Evolutionary conservation across 352 stramenopile genomes (phyloP), one percentile per base, ranked within the genome.

Genomic region (Stephanocyclus meneghinianus): DNA sequence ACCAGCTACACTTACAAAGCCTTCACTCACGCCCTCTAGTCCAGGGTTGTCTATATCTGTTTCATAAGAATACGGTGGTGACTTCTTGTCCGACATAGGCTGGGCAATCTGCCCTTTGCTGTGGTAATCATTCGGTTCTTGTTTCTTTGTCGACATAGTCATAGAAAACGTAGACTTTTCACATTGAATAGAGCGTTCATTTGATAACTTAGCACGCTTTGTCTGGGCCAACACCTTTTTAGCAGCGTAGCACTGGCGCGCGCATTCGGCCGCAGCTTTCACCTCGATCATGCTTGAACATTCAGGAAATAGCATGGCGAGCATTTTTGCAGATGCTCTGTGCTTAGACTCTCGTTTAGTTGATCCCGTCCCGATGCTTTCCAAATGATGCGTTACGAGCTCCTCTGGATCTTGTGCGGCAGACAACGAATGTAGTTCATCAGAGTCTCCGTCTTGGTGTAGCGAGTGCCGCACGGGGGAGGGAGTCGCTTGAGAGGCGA

Each of bases 321-420:
- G 73, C 13, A 93, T 62, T 64, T 91, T 89, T 0, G 84, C 84
- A 26, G 84, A 90, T 13, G 88, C 86, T 57, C 78, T 83, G 68
- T 93, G 84, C 50, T 87, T 77, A 18, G 88, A 81, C 80, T 93
- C 88, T 35, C 88, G 78, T 77, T 93, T 93, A 13, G 78, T 90
- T 13, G 75, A 73, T 16, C 81, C 85, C 15, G 80, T 83, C 2
- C 74, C 87, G 48, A 71, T 66, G 53, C 70, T 84, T 74, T 86
- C 71, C 42, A 90, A 55, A 40, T 81, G 67, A 30, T 89, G 59
- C 61, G 80, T 69, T 30, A 78, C 51, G 16, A 71, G 65, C 29
- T 83, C 69, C 42, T 74, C 76, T 9, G 70, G 35, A 10, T 74
- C 59, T 7, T 56, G 3, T 10, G n/a, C n/a, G 16, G 59, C 26